Base-by-base conservation (phyloP, 1,284 basidiomycete genomes). In the Microbotryomycetes sp. region DNA sequence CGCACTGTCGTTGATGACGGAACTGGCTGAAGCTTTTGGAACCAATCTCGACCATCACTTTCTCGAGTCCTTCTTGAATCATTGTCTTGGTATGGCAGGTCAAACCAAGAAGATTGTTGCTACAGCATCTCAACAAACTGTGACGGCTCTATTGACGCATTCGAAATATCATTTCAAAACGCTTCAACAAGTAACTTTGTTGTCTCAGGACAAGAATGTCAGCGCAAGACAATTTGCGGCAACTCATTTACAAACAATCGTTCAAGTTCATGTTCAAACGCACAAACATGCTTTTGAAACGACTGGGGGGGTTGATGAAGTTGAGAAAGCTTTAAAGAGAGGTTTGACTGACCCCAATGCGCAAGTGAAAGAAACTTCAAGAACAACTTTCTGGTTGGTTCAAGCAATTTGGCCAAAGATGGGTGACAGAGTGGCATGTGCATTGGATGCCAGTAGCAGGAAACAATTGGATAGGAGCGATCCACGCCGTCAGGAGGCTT, bases 41-140 rank as follows among this genome's bases (percentile, higher is more conserved):
- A 71, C 82, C 4, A 77, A 80, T 16, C 78, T 92, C 32, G 90
- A 96, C 74, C 60, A 68, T 49, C 84, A 84, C 0, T 84, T 86
- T 67, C 86, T 85, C 70, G 93, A 97, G 58, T 74, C 80, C 0
- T 74, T 97, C 3, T 79, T 93, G 56, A 81, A 83, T 12, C 82
- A 87, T 65, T 81, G 96, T 6, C 80, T 93, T 32, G 85, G 84
- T 67, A 89, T 98, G 89, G 86, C 89, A 28, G 86, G 86, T 6
- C 86, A 90, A 63, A 97, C 94, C n/a, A 99, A 99, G 78, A 96
- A 92, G 74, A 86, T 97, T 51, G 84, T 87, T 32, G 91, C 89
- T 14, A 86, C 89, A 60, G 86, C 87, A 59, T 90, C 92, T 0
- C 96, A 97, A 74, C 79, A 81, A 6, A 81, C 84, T 0, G 82